phyloP scores from a whole-genome alignment of 805 yeast species.

The Candida sphagnicola region DNA sequence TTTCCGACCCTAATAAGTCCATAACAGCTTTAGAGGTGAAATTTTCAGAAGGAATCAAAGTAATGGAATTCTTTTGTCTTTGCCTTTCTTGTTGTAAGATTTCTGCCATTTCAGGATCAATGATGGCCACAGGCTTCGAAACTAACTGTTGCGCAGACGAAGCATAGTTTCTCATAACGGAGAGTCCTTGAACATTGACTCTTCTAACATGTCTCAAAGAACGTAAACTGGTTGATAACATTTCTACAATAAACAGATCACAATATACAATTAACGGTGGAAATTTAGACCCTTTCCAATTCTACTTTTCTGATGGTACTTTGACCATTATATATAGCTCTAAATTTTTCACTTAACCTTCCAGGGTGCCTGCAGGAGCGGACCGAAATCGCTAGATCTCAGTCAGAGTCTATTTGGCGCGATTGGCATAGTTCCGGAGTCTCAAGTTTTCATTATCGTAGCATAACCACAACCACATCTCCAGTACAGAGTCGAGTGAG shows the following conservation, averaged over 20 bases:
- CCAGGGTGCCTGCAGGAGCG: too few relatives aligned
- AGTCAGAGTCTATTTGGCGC: too few relatives aligned
- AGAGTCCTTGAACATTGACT: neutral
- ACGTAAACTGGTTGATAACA: constrained; percentile 29
- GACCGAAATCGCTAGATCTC: too few relatives aligned
- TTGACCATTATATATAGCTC: too few relatives aligned
- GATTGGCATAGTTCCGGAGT: too few relatives aligned
- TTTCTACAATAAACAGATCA: constrained; percentile 9
- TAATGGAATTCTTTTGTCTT: constrained; percentile 90
- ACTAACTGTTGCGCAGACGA: constrained; percentile 37
- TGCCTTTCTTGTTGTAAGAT: constrained; percentile 72
- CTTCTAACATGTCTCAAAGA: constrained; percentile 15
- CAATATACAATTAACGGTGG: too few relatives aligned
- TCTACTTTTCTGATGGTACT: too few relatives aligned
- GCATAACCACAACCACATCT: too few relatives aligned
- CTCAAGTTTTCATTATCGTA: too few relatives aligned
- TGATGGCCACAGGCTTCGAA: constrained; percentile 59
- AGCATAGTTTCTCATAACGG: constrained; percentile 6
- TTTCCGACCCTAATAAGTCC: constrained; percentile 91
- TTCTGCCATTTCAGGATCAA: constrained; percentile 81
- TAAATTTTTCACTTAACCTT: too few relatives aligned
- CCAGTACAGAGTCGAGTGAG: too few relatives aligned
- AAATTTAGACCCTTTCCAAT: too few relatives aligned
- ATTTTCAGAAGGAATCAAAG: constrained; percentile 92
- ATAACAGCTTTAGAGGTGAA: constrained; percentile 94